These are phyloP conservation scores for Pichia phayaonensis DNA, from an alignment of 805 yeast species.

Conservation along the genomic window DNA sequence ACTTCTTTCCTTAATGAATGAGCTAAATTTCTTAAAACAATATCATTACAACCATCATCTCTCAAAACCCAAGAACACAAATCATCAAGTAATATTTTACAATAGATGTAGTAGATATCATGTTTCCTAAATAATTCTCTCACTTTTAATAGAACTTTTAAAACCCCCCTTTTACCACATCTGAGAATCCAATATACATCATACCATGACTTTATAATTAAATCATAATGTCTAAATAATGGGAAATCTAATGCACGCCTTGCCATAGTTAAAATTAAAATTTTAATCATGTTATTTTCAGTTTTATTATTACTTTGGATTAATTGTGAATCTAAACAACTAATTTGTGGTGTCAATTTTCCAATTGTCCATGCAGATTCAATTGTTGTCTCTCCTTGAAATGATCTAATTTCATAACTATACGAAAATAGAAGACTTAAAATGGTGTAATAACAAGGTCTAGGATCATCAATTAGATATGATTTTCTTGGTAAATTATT, in stretches of 20 bases:
- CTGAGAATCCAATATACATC: conserved; percentile 61
- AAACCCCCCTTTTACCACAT: conserved; percentile 60
- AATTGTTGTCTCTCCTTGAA: conserved; percentile 59
- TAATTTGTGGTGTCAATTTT: conserved; percentile 69
- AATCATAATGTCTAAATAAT: conserved; percentile 60
- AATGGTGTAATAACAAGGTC: conserved; percentile 54
- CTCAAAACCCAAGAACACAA: conserved; percentile 65
- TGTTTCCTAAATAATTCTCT: conserved; percentile 75
- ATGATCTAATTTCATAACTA: conserved; percentile 68
- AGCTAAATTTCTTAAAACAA: conserved; percentile 52
- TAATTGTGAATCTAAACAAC: conserved; percentile 60
- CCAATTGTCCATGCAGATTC: conserved; percentile 97
- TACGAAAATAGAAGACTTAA: conserved; percentile 65
- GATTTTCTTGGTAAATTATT: conserved; percentile 56
- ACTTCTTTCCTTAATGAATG: conserved; percentile 50
- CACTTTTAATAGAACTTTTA: conserved; percentile 50
- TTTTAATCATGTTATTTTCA: conserved; percentile 36
- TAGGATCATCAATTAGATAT: conserved; percentile 47
- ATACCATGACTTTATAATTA: conserved; percentile 60
- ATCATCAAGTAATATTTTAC: conserved; percentile 69
- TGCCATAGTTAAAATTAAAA: conserved; percentile 51
- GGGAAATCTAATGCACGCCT: conserved; percentile 78
- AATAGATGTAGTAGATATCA: conserved; percentile 79
- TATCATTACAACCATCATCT: conserved; percentile 49
- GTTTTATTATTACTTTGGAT: conserved; percentile 28